Percentiles rank a stretch among this genome's conserved stretches.
phyloP scores from a whole-genome alignment of 441 rosid species.

The Gossypium schwendimanii region DNA sequence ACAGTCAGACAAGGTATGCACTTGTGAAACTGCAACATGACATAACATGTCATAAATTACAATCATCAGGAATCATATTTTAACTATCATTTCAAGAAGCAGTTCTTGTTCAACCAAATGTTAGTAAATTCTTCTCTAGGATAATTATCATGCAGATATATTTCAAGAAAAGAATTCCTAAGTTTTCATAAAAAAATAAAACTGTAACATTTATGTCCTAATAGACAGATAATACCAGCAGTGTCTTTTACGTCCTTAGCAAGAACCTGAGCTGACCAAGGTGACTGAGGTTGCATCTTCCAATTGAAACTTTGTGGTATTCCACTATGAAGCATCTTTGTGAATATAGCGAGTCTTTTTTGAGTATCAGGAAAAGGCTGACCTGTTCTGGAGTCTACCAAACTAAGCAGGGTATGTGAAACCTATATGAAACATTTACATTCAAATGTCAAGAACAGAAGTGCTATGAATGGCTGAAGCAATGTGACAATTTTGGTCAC shows the following conservation, averaged over 20 bases:
- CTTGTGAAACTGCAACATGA: slow-evolving; percentile 53
- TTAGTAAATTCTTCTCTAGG: not conserved
- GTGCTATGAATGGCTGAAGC: not conserved
- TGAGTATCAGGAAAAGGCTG: slow-evolving; percentile 58
- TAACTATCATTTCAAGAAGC: not conserved
- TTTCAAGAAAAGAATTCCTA: slow-evolving; percentile 1
- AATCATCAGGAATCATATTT: not conserved
- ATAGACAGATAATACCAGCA: slow-evolving; percentile 31
- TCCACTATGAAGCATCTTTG: slow-evolving; percentile 86
- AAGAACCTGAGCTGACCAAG: slow-evolving; percentile 33
- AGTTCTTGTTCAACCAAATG: not conserved
- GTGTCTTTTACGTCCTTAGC: slow-evolving; percentile 38
- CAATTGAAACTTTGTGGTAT: slow-evolving; percentile 63
- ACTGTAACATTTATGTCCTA: not conserved
- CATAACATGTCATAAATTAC: slow-evolving; percentile 9
- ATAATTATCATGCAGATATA: not conserved
- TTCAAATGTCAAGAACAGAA: slow-evolving; percentile 18
- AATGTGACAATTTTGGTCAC: not conserved
- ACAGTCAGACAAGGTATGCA: slow-evolving; percentile 32
- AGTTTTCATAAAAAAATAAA: not conserved
- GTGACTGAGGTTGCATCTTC: slow-evolving; percentile 45
- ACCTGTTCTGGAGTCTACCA: slow-evolving; percentile 69
- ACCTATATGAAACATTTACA: slow-evolving; percentile 46
- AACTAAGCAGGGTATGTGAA: slow-evolving; percentile 91
- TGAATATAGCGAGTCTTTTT: slow-evolving; percentile 54